Evolutionary conservation across 768 basidiomycete genomes (phyloP).

Genomic region (Daedalea quercina): DNA sequence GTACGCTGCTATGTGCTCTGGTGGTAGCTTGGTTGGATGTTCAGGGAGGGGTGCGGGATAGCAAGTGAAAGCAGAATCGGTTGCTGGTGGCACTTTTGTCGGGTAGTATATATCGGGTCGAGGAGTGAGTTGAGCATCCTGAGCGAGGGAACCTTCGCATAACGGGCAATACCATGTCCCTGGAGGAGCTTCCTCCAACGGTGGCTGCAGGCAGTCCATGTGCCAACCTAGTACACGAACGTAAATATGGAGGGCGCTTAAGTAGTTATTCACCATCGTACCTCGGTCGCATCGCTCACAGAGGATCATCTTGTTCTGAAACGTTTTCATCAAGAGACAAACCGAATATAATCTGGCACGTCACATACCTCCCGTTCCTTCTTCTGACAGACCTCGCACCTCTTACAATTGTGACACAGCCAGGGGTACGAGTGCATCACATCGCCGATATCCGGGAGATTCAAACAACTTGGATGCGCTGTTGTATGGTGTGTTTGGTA

Average conservation of each 20-base stretch:
- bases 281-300: slow-evolving; percentile 95
- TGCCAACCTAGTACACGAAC: slow-evolving; percentile 61
- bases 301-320: slow-evolving; percentile 73
- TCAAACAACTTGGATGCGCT: slow-evolving; percentile 89
- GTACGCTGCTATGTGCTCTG: background rate
- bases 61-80: background rate
- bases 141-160: slow-evolving; percentile 38
- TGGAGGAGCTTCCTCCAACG: slow-evolving; percentile 61
- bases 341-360: slow-evolving; percentile 3
- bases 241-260: background rate
- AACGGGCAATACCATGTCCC: slow-evolving; percentile 74
- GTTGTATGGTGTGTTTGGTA: slow-evolving; percentile 4
- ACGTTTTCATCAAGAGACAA: background rate
- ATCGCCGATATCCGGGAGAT: slow-evolving; percentile 50
- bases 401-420: slow-evolving; percentile 90
- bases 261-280: slow-evolving; percentile 19
- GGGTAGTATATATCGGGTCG: background rate
- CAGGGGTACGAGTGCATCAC: slow-evolving; percentile 70
- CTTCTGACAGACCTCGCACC: slow-evolving; percentile 77
- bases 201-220: slow-evolving; percentile 71
- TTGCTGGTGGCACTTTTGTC: background rate
- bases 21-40: slow-evolving; percentile 4
- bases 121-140: slow-evolving; percentile 2
- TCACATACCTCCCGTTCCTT: slow-evolving; percentile 84
- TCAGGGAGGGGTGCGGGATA: slow-evolving; percentile 2